Evolutionary conservation across 129 eudicot genomes (phyloP).

Genomic region (Escallonia herrerae): DNA sequence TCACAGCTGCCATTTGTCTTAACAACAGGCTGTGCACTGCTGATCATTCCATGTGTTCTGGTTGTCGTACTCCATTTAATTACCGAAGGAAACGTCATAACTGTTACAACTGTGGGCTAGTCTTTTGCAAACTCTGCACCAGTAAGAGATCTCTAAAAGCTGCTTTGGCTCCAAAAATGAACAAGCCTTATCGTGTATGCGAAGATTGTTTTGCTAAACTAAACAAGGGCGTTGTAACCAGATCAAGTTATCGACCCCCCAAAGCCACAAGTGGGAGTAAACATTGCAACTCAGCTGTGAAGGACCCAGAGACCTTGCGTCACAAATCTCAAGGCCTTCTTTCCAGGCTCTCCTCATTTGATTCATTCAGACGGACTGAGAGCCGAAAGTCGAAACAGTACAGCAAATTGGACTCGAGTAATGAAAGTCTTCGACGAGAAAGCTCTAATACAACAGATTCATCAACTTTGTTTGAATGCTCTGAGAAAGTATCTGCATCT

Average conservation of each 20-base stretch:
- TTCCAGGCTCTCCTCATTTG: slow-evolving; percentile 41
- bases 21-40: slow-evolving; percentile 30
- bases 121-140: slow-evolving; percentile 56
- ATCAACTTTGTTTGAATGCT: slow-evolving; percentile 23
- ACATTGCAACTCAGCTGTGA: slow-evolving; percentile 11
- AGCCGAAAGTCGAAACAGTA: slow-evolving; percentile 24
- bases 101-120: slow-evolving; percentile 72
- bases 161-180: slow-evolving; percentile 53
- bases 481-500: slow-evolving; percentile 31
- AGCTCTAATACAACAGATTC: slow-evolving; percentile 27
- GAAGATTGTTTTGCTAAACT: slow-evolving; percentile 52
- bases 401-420: slow-evolving; percentile 25
- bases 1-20: slow-evolving; percentile 56
- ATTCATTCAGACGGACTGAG: slow-evolving; percentile 42
- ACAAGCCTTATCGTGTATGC: slow-evolving; percentile 58
- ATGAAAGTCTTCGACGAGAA: slow-evolving; percentile 19
- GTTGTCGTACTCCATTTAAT: slow-evolving; percentile 49
- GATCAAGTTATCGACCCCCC: slow-evolving; percentile 31
- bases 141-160: slow-evolving; percentile 48
- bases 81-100: slow-evolving; percentile 49
- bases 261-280: slow-evolving; percentile 20
- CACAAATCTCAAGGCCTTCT: slow-evolving; percentile 28
- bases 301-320: slow-evolving; percentile 21
- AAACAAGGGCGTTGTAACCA: slow-evolving; percentile 22
- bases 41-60: slow-evolving; percentile 52